Percentiles rank a stretch among this genome's conserved stretches.
Evolutionary conservation across 345 rosid genomes (phyloP).

Genomic region (Ceriops decandra): DNA sequence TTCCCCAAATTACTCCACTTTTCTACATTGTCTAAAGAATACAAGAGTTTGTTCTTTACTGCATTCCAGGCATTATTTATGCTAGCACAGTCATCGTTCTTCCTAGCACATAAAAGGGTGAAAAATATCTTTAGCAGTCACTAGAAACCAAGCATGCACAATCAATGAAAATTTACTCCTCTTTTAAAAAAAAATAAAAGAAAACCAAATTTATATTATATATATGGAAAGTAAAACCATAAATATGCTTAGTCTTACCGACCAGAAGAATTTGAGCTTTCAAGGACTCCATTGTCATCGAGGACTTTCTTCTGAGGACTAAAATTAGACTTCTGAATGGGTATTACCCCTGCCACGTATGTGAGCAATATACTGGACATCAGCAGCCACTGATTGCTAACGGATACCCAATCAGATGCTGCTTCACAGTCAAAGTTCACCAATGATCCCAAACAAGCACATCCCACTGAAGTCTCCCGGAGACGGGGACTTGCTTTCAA

Average conservation of each 20-base stretch:
- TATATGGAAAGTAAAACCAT: constrained; percentile 6
- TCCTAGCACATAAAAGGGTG: constrained; percentile 31
- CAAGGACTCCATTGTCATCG: constrained; percentile 28
- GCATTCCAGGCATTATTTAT: constrained; percentile 52
- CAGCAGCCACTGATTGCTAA: constrained; percentile 70
- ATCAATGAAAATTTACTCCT: constrained; percentile 5
- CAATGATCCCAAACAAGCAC: constrained; percentile 50
- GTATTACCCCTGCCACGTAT: constrained; percentile 79
- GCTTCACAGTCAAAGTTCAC: constrained; percentile 48
- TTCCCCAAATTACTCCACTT: constrained; percentile 38
- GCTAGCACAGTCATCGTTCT: constrained; percentile 34
- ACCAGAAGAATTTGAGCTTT: constrained; percentile 63
- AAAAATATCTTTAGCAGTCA: constrained; percentile 3
- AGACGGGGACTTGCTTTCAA: not conserved
- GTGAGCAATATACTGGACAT: constrained; percentile 70
- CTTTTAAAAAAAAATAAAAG: not conserved
- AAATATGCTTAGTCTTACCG: constrained; percentile 74
- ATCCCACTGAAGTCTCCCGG: constrained; percentile 19
- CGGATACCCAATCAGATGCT: constrained; percentile 51
- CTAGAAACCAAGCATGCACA: constrained; percentile 6
- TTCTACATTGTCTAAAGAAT: constrained; percentile 56
- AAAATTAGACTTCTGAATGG: constrained; percentile 39
- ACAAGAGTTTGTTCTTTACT: constrained; percentile 61
- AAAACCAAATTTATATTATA: constrained; percentile 5
- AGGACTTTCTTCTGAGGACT: constrained; percentile 27